Evolutionary conservation across 176 grass and related monocot species (phyloP).

Genomic region (Musa schizocarpa): DNA sequence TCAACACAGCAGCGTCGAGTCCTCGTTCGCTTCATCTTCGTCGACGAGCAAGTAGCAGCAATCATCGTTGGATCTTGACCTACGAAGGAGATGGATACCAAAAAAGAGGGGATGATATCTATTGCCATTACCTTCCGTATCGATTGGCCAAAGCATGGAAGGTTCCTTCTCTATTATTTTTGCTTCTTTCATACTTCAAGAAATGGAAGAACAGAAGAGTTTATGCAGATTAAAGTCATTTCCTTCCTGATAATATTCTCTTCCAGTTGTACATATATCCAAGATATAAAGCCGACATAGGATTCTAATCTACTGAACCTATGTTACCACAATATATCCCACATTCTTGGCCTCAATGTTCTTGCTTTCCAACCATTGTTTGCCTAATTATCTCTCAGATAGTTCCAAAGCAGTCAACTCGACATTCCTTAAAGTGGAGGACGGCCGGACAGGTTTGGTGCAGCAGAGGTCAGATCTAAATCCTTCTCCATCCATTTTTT

Average conservation of each 20-base stretch:
- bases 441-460: not conserved
- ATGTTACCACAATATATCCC: too few species aligned
- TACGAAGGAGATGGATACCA: slow-evolving; percentile 19
- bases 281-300: not conserved
- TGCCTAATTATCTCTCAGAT: not conserved
- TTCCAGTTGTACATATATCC: slow-evolving; percentile 1
- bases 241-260: not conserved
- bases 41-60: slow-evolving; percentile 47
- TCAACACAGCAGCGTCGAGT: slow-evolving; percentile 13
- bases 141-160: not conserved
- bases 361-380: too few species aligned
- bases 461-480: slow-evolving; percentile 14
- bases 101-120: too few species aligned
- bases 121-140: not conserved
- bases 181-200: too few species aligned
- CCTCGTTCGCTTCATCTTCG: slow-evolving; percentile 25
- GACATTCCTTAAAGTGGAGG: not conserved
- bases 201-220: not conserved
- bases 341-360: too few species aligned
- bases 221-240: not conserved
- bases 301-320: not conserved
- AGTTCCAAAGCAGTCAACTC: not conserved
- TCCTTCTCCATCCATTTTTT: not conserved
- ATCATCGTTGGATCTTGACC: slow-evolving; percentile 71
- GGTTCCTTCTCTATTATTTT: too few species aligned